Percentiles rank a stretch among this genome's conserved stretches.
Evolutionary conservation across 164 flowering plant species (phyloP).

Genomic region (Paratinospora sagittata): DNA sequence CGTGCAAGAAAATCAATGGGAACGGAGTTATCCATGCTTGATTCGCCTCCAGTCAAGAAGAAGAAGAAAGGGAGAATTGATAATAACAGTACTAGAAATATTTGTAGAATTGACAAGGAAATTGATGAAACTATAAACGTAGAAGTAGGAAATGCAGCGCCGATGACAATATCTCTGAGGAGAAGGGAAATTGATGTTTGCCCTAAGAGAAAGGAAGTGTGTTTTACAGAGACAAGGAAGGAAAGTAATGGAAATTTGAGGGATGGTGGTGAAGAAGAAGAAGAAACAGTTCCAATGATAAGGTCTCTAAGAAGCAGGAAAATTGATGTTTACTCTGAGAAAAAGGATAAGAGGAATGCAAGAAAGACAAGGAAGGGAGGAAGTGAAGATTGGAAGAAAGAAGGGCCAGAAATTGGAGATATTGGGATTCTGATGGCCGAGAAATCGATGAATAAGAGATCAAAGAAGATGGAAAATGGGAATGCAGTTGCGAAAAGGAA

Average conservation of each 20-base stretch:
- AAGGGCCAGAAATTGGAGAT: neutral
- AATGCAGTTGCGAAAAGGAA: neutral
- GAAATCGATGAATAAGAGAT: neutral
- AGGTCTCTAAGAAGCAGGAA: neutral
- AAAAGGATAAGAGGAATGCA: neutral
- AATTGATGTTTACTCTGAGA: neutral
- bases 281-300: neutral
- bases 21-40: slow-evolving; percentile 2
- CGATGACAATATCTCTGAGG: neutral
- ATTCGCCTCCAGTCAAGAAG: slow-evolving; percentile 1
- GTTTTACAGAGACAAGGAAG: neutral
- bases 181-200: neutral
- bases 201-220: neutral
- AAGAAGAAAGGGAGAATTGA: slow-evolving; percentile 8
- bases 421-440: neutral
- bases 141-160: neutral
- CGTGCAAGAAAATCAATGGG: slow-evolving; percentile 12
- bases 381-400: neutral
- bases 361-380: neutral
- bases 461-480: neutral
- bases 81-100: neutral
- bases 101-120: neutral
- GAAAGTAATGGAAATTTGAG: neutral
- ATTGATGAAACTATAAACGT: neutral
- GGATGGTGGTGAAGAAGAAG: neutral